Conservation (phyloP, 768 basidiomycete genomes). For the Termitomyces sp. region DNA sequence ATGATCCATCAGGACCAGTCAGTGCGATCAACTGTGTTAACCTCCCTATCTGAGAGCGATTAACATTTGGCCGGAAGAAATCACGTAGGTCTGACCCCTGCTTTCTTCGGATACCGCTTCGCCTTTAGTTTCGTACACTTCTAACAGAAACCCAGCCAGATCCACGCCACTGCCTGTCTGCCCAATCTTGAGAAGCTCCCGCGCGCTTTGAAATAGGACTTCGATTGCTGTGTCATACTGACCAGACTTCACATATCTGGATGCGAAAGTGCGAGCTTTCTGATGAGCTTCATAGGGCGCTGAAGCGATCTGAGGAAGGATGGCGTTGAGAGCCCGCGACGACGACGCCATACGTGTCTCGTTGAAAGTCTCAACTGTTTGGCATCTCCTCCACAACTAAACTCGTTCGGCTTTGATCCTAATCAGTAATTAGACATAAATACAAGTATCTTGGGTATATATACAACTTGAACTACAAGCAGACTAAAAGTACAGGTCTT, state of each 20-base stretch:
- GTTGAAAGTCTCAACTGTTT: constrained; percentile 6
- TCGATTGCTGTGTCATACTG: constrained; percentile 87
- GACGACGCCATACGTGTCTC: constrained; percentile 23
- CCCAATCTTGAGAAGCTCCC: constrained; percentile 82
- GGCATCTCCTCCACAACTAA: constrained; percentile 3
- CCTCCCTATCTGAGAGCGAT: constrained; percentile 48
- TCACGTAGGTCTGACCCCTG: constrained; percentile 64
- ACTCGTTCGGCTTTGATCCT: background rate
- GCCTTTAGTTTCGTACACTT: constrained; percentile 74
- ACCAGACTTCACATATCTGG: constrained; percentile 74
- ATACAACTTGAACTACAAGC: too few relatives aligned
- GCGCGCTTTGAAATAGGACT: constrained; percentile 86
- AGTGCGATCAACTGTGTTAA: constrained; percentile 90
- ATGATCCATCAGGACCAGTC: constrained; percentile 69
- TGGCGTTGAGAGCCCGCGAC: constrained; percentile 66
- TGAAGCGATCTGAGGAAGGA: constrained; percentile 62
- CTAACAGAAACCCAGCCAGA: constrained; percentile 71
- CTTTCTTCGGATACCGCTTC: constrained; percentile 72
- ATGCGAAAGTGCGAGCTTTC: constrained; percentile 92
- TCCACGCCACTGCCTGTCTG: constrained; percentile 91
- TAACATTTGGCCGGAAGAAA: constrained; percentile 1
- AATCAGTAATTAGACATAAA: background rate
- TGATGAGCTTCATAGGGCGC: constrained; percentile 94
- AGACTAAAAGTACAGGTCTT: background rate
- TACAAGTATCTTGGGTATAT: too few relatives aligned